Conservation (phyloP, 1,284 basidiomycete species). For the Vanrija humicola region DNA sequence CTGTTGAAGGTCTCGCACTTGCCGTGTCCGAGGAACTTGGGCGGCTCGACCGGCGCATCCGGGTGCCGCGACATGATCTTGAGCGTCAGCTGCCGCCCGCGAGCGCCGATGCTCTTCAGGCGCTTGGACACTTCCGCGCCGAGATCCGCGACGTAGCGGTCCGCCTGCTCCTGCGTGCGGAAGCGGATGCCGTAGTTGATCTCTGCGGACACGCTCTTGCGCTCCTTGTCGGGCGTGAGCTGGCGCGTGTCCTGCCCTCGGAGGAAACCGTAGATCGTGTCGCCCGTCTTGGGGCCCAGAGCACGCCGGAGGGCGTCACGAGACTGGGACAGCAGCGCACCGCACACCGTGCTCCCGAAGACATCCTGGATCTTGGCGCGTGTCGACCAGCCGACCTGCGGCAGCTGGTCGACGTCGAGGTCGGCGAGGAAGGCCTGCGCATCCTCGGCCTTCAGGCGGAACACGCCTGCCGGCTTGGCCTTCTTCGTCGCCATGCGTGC, state of each 20-base stretch:
- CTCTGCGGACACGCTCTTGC: slow-evolving; percentile 85
- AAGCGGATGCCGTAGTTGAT: slow-evolving; percentile 97
- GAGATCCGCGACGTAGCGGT: slow-evolving; percentile 70
- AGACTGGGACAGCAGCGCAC: slow-evolving; percentile 62
- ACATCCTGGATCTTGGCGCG: slow-evolving; percentile 66
- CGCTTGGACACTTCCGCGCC: slow-evolving; percentile 70
- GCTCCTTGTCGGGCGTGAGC: slow-evolving; percentile 73
- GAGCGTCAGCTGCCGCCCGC: slow-evolving; percentile 70
- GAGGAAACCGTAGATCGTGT: slow-evolving; percentile 75
- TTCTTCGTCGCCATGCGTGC: slow-evolving; percentile 84
- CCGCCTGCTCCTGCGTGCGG: slow-evolving; percentile 71
- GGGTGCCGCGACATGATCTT: slow-evolving; percentile 87
- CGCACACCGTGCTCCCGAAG: slow-evolving; percentile 68
- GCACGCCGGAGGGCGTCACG: slow-evolving; percentile 64
- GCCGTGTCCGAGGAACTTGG: slow-evolving; percentile 96
- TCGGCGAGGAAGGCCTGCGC: slow-evolving; percentile 62
- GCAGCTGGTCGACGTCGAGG: slow-evolving; percentile 79
- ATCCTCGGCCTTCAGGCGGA: slow-evolving; percentile 59
- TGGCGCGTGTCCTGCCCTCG: slow-evolving; percentile 76
- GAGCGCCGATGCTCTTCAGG: slow-evolving; percentile 62
- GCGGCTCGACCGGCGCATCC: slow-evolving; percentile 81
- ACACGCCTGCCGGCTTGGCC: slow-evolving; percentile 75
- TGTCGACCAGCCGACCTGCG: slow-evolving; percentile 76
- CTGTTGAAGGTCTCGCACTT: slow-evolving; percentile 78
- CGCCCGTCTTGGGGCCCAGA: slow-evolving; percentile 76